Conservation (phyloP, 257 asterid species). For the Fraxinus pennsylvanica region DNA sequence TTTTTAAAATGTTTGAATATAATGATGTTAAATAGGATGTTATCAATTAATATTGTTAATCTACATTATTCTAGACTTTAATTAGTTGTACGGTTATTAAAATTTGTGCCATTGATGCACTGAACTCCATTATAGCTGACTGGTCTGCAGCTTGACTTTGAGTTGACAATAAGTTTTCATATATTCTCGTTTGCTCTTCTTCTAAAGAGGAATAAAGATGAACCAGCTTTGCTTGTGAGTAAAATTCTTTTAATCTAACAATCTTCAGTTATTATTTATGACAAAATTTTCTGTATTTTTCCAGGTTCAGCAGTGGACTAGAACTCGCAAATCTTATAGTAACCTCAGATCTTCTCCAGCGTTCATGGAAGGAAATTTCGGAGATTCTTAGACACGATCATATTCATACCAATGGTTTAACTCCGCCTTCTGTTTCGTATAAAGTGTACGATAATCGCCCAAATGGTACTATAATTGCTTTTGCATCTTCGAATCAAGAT, state of each 20-base stretch:
- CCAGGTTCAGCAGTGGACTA: constrained; percentile 32
- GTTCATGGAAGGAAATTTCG: constrained; percentile 27
- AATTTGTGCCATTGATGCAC: no score
- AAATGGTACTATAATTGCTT: constrained; percentile 30
- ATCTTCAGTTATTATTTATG: neutral
- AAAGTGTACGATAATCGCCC: constrained; percentile 9
- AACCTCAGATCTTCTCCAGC: constrained; percentile 26
- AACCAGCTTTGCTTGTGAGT: constrained; percentile 16
- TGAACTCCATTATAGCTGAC: no score
- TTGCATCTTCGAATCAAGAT: constrained; percentile 23
- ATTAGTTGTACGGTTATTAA: no score
- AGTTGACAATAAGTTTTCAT: neutral
- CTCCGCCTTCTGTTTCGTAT: constrained; percentile 8
- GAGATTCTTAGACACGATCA: constrained; percentile 8
- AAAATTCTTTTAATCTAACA: neutral
- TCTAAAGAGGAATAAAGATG: constrained; percentile 1
- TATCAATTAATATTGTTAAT: no score
- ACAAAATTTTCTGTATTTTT: neutral
- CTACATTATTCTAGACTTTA: no score
- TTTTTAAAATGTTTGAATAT: no score
- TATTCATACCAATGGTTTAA: neutral
- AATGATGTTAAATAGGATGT: no score
- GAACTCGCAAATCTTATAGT: constrained; percentile 30
- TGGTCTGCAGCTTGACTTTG: no score
- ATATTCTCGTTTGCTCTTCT: neutral